Conservation (phyloP, 805 yeast species). For the Yamadazyma takamatsuzukensis region DNA sequence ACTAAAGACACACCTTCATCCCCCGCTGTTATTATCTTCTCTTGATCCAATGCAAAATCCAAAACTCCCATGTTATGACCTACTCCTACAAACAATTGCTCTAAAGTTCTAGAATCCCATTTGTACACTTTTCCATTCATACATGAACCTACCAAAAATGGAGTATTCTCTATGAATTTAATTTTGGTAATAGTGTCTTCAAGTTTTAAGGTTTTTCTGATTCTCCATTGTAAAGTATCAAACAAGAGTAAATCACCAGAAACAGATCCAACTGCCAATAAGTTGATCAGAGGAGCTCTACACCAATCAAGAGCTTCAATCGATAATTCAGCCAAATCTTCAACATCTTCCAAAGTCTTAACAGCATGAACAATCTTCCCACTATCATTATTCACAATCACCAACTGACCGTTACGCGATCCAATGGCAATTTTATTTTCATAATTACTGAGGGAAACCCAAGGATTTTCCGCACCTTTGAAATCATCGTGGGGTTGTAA, state of each 20-base stretch:
- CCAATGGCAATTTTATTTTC: constrained; percentile 69
- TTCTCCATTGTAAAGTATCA: constrained; percentile 83
- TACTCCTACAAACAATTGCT: constrained; percentile 67
- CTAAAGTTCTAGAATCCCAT: constrained; percentile 89
- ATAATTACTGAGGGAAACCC: constrained; percentile 72
- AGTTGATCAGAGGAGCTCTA: constrained; percentile 44
- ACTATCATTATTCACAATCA: constrained; percentile 68
- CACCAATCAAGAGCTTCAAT: constrained; percentile 76
- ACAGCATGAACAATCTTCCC: constrained; percentile 69
- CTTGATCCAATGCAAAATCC: constrained; percentile 72
- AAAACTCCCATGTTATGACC: constrained; percentile 95
- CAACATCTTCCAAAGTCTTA: constrained; percentile 56
- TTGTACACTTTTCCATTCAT: constrained; percentile 84
- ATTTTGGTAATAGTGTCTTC: constrained; percentile 86
- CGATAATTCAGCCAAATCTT: constrained; percentile 41
- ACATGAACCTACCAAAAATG: constrained; percentile 63
- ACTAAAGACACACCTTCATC: constrained; percentile 93
- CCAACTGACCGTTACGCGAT: constrained; percentile 81
- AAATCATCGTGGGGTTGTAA: constrained; percentile 58
- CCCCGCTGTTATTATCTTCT: constrained; percentile 83
- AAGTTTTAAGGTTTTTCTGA: constrained; percentile 60
- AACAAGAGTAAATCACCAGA: constrained; percentile 81
- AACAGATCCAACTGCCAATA: constrained; percentile 83
- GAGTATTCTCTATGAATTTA: constrained; percentile 56
- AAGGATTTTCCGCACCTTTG: constrained; percentile 76